Evolutionary conservation across 2,329 filamentous ascomycete genomes (phyloP).

Genomic region (Aureobasidium namibiae): DNA sequence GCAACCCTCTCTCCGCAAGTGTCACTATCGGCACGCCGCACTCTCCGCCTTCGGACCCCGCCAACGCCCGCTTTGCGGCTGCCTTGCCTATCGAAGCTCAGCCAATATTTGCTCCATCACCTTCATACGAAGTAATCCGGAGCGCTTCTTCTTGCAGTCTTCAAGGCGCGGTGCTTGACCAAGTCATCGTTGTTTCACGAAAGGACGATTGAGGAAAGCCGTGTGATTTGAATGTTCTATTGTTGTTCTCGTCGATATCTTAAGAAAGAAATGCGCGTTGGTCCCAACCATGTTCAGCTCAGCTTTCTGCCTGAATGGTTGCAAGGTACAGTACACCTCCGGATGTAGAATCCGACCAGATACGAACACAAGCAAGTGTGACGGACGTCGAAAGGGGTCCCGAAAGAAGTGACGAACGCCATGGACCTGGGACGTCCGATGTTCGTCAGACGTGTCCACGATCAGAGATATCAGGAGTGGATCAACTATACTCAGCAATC

Average conservation of each 20-base stretch:
- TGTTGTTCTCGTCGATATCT: background rate
- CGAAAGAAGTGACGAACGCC: background rate
- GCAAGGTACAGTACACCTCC: background rate
- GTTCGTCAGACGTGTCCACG: background rate
- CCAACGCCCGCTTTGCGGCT: constrained; percentile 1
- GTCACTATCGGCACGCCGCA: background rate
- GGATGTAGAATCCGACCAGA: background rate
- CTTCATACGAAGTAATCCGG: background rate
- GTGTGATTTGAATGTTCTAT: background rate
- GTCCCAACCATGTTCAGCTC: background rate
- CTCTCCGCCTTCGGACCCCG: constrained; percentile 12
- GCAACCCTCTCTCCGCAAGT: background rate
- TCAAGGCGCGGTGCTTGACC: background rate
- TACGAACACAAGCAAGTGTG: background rate
- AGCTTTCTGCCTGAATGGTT: background rate
- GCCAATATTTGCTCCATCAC: background rate
- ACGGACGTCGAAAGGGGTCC: background rate
- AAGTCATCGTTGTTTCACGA: too few relatives aligned
- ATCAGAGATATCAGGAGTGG: background rate
- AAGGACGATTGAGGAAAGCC: background rate
- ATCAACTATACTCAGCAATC: background rate
- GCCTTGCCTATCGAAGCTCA: constrained; percentile 1
- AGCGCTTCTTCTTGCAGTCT: background rate
- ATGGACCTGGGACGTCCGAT: background rate
- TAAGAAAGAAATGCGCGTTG: background rate